Evolutionary conservation across 306 rosid genomes (phyloP), one percentile per base, ranked within the genome.

Genomic region (Vigna trinervia): DNA sequence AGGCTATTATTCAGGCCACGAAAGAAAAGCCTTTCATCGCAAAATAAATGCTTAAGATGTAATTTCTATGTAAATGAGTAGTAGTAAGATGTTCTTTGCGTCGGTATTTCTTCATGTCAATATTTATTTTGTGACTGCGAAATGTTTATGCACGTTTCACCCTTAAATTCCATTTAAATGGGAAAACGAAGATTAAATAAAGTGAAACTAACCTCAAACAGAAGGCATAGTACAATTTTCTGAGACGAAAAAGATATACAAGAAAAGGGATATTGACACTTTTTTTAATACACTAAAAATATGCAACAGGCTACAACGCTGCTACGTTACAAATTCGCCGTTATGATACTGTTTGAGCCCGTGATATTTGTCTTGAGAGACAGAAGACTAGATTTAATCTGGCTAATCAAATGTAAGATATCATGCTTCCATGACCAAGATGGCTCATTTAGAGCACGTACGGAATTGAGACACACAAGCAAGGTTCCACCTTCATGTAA

Each of bases 401-500:
- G 73, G 11, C 64, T 48, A 20, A 85, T 36, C 78, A 81, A 80
- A 67, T 81, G 73, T 51, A 59, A 58, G 8, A 92, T 34, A 74
- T 92, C 97, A 41, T 85, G 96, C 81, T 80, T 89, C 97, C 97
- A 95, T 34, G 94, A 90, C 97, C 99, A 91, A 50, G 93, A 66
- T 19, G 99, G 99, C 23, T 88, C 84, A 73, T 87, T 87, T 47
- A 95, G 84, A 75, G 88, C 97, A 12, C 99, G 97, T 82, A 95
- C 80, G 53, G 99, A 92, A 81, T 95, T 95, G 74, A 92, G 94
- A 78, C 99, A 95, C 19, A 95, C 99, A 58, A 92, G 91, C 66
- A 95, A 91, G 47, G 99, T 92, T 73, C 99, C 99, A 12, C 97
- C 99, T 85, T 95, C 99, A 20, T 95, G 99, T 74, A 92, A 88